Evolutionary conservation across 1,139 yeast species (phyloP).

Genomic region (Kodamaea plutei): DNA sequence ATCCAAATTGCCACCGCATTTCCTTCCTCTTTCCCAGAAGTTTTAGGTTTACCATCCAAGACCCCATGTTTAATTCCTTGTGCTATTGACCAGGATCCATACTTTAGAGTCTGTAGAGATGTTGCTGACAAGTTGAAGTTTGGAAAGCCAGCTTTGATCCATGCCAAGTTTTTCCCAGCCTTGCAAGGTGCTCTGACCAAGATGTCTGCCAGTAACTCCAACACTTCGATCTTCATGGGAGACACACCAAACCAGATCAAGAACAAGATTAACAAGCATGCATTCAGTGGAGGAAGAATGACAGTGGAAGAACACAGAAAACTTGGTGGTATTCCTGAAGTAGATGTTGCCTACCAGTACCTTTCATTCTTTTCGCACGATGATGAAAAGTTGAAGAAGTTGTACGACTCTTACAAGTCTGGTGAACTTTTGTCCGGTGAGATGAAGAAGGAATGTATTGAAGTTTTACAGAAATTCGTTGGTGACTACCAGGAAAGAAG

Average conservation of each 20-base stretch:
- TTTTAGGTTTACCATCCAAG: slow-evolving; percentile 75
- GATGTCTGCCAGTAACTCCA: slow-evolving; percentile 89
- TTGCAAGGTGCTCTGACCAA: slow-evolving; percentile 94
- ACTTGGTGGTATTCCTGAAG: slow-evolving; percentile 90
- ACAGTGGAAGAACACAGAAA: slow-evolving; percentile 86
- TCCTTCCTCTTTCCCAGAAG: slow-evolving; percentile 93
- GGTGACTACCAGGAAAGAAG: slow-evolving; percentile 78
- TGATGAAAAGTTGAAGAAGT: slow-evolving; percentile 66
- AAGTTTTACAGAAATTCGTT: slow-evolving; percentile 74
- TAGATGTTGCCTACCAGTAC: slow-evolving; percentile 94
- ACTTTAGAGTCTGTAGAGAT: slow-evolving; percentile 95
- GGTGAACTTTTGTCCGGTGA: slow-evolving; percentile 92
- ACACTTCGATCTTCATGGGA: slow-evolving; percentile 86
- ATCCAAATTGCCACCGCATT: slow-evolving; percentile 95
- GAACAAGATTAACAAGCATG: slow-evolving; percentile 93
- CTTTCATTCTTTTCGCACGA: slow-evolving; percentile 84
- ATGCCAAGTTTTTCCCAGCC: slow-evolving; percentile 97
- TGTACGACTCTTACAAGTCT: slow-evolving; percentile 62
- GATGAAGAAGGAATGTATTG: slow-evolving; percentile 84
- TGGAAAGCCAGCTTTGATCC: slow-evolving; percentile 87
- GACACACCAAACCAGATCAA: slow-evolving; percentile 90
- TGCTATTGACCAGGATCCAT: slow-evolving; percentile 99
- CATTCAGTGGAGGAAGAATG: slow-evolving; percentile 92
- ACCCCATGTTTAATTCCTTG: slow-evolving; percentile 98
- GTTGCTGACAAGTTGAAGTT: slow-evolving; percentile 91